These are phyloP conservation scores for Globisporangium ultimum DNA, from an alignment of 352 stramenopile genomes.

Conservation along the genomic window DNA sequence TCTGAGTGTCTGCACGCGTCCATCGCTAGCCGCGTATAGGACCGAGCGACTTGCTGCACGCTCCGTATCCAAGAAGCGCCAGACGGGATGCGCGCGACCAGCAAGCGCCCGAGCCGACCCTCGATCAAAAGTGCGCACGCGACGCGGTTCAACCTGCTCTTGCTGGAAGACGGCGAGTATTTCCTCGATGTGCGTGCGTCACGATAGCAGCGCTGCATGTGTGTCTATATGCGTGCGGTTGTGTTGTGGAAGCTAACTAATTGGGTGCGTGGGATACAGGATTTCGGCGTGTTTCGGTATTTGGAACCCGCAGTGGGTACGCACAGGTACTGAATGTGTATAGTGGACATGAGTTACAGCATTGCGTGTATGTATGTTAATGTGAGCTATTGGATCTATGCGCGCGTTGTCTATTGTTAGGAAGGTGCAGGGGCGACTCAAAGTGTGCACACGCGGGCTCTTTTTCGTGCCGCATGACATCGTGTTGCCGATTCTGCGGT, in stretches of 20 bases:
- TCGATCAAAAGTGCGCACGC: conserved; percentile 38
- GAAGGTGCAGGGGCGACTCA: conserved; percentile 63
- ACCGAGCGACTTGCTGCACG: too few relatives aligned
- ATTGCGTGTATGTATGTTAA: neutral
- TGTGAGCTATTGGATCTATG: conserved; percentile 5
- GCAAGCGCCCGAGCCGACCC: conserved; percentile 24
- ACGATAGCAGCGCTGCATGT: neutral
- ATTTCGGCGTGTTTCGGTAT: conserved; percentile 63
- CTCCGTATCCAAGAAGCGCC: too few relatives aligned
- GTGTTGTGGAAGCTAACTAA: too few relatives aligned
- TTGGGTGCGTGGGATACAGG: conserved; percentile 21
- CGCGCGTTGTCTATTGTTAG: conserved; percentile 11
- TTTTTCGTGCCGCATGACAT: conserved; percentile 87
- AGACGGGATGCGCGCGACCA: neutral
- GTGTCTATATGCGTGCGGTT: neutral
- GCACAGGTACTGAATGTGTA: conserved; percentile 15
- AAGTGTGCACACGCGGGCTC: conserved; percentile 85
- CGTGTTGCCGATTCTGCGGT: conserved; percentile 66
- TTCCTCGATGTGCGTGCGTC: conserved; percentile 74
- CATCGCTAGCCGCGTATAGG: too few relatives aligned
- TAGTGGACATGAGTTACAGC: neutral
- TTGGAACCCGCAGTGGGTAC: conserved; percentile 32
- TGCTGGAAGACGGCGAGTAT: conserved; percentile 90
- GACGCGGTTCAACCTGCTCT: conserved; percentile 82
- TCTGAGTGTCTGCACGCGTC: too few relatives aligned